Base-by-base conservation (phyloP, 306 rosid genomes). In the Prunus fruticosa region DNA sequence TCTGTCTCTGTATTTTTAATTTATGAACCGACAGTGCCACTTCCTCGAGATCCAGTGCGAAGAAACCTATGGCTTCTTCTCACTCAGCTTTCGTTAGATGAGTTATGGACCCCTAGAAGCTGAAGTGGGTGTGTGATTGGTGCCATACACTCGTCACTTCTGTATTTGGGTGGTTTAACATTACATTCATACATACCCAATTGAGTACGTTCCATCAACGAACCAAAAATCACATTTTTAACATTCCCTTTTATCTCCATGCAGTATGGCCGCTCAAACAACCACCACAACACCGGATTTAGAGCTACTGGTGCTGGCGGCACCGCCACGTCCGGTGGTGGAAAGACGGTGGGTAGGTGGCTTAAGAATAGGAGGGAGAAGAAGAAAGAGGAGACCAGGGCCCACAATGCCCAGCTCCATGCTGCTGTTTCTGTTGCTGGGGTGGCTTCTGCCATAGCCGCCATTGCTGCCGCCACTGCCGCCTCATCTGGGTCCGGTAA, bases 331-430 rank as follows among this genome's bases (percentile, higher is more conserved):
- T 65, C 84, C 0, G 76, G 84, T 0, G 87, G 96, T 0, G 93
- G 97, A 0, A 96, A 91, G 89, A 92, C 97, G 28, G 93, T 93
- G 0, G 98, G 98, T 4, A 82, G 98, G 82, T 93, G 98, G 98
- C 84, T 93, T 4, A 93, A 91, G 89, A 97, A 93, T 16, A 74
- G 98, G 82, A 93, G 69, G 83, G 98, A 93, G 89, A 93, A 89
- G 86, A 93, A 90, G 82, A 93, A 96, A 73, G 98, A 93, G 76
- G 97, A 93, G 66, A 78, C 92, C 19, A 78, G 98, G 78, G 88
- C 96, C 1, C 98, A 86, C 4, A 93, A 91, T 71, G 98, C 98
- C 2, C 93, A 93, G 86, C 89, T 93, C 34, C 98, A 93, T 12
- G 98, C 98, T 0, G 94, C 98, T 0, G 76, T 93, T 23, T 91